Percentiles rank a stretch among this genome's conserved stretches.
phyloP scores from a whole-genome alignment of 2,329 filamentous ascomycete genomes.

The Cladophialophora psammophila region DNA sequence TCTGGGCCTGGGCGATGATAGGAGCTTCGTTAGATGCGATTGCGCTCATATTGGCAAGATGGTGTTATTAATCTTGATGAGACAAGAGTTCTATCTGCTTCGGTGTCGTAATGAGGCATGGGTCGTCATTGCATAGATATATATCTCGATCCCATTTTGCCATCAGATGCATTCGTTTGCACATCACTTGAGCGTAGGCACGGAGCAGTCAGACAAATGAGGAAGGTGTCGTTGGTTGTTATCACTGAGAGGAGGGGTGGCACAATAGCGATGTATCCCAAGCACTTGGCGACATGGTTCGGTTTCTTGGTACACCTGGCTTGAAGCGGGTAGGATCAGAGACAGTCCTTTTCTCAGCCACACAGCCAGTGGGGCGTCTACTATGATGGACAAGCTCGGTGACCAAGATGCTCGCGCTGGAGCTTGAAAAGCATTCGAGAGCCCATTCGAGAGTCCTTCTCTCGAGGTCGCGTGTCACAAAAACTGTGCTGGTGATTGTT shows the following conservation, averaged over 20 bases:
- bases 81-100: not conserved
- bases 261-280: slow-evolving; percentile 28
- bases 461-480: not conserved
- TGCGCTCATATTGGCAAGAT: slow-evolving; percentile 31
- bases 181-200: slow-evolving; percentile 7
- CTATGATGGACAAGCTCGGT: not conserved
- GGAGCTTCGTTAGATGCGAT: slow-evolving; percentile 33
- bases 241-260: slow-evolving; percentile 17
- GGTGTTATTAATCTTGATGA: not conserved
- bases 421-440: not conserved
- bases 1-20: slow-evolving; percentile 32
- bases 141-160: slow-evolving; percentile 13
- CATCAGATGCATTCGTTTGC: slow-evolving; percentile 2
- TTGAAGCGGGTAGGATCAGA: slow-evolving; percentile 13
- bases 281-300: slow-evolving; percentile 29
- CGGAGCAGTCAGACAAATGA: slow-evolving; percentile 24
- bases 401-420: not conserved
- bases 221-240: slow-evolving; percentile 33
- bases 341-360: not conserved
- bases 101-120: not conserved
- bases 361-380: not conserved
- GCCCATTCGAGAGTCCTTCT: not conserved
- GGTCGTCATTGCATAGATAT: slow-evolving; percentile 15
- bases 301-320: slow-evolving; percentile 11
- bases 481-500: not conserved